Evolutionary conservation across 495 filamentous ascomycete genomes (phyloP), one percentile per base, ranked within the genome.

Genomic region (Pseudevernia furfuracea): DNA sequence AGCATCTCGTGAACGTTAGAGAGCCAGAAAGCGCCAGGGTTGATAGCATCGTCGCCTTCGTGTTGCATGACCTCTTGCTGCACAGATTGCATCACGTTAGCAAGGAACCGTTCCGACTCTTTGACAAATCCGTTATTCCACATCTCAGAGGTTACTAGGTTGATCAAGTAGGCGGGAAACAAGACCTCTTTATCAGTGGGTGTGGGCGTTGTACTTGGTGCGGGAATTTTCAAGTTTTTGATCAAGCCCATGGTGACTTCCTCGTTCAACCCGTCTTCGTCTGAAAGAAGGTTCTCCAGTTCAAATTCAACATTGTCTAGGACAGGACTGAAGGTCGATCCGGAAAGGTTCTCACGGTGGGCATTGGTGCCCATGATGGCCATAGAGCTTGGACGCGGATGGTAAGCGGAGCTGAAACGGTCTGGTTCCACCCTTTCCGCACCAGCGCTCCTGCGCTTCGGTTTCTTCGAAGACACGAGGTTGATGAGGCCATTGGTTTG

Each of bases 121-220:
- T 99, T 97, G 67, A 99, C 95, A 73, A 96, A 99, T 34, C 94
- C 94, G 71, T 99, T 99, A 80, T 99, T 99, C 94, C 94, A 99
- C 94, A 99, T 99, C 77, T 99, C 94, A 17, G 91, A 96, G 19
- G 94, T 99, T 56, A 99, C 94, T 38, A 99, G 85, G 75, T 99
- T 99, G 78, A 99, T 99, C 65, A 99, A 84, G 72, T 97, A 99
- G 2, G 94, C 92, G 28, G 94, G 95, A 84, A 97, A 99, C 59
- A 99, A 80, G 39, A 99, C 93, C 74, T 99, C 94, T 80, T 99
- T 99, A 77, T 97, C 95, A 34, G 89, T 92, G 12, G 93, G 91
- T 32, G 90, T 87, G 11, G 94, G 93, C 61, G 82, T 64, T 15
- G 87, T 86, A 65, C 85, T 86, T 10, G 93, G 92, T 9, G 87